Percentiles rank a stretch among this genome's conserved stretches.
These are phyloP conservation scores for Lasiodiplodia gonubiensis DNA, from an alignment of 2,329 filamentous ascomycete species.

Conservation along the genomic window DNA sequence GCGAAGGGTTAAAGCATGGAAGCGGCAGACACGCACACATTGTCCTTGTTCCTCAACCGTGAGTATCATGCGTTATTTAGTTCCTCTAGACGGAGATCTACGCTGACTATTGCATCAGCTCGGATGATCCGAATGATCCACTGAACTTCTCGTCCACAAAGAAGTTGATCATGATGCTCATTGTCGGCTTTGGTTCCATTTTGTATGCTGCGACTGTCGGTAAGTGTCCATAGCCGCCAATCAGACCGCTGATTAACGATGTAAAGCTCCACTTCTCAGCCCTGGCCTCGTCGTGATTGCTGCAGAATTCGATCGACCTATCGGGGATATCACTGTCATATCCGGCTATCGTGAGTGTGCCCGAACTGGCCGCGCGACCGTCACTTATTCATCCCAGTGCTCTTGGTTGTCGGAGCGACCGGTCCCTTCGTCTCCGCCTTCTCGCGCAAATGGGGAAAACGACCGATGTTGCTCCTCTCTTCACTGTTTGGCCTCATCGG, in stretches of 20 bases:
- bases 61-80: constrained; percentile 19
- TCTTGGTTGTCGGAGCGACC: constrained; percentile 43
- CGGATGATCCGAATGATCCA: constrained; percentile 44
- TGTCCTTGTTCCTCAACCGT: constrained; percentile 44
- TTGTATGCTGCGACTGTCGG: constrained; percentile 37
- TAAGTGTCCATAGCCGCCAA: background rate
- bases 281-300: constrained; percentile 44
- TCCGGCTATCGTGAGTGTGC: constrained; percentile 38
- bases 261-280: constrained; percentile 42
- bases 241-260: constrained; percentile 23
- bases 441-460: constrained; percentile 53
- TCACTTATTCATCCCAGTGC: constrained; percentile 30
- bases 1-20: constrained; percentile 40
- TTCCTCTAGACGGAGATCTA: no score
- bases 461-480: constrained; percentile 54
- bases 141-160: constrained; percentile 43
- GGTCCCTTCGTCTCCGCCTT: constrained; percentile 43
- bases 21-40: constrained; percentile 42
- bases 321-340: constrained; percentile 44
- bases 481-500: constrained; percentile 31
- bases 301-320: constrained; percentile 35
- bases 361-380: background rate
- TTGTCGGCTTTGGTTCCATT: constrained; percentile 41
- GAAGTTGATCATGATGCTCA: constrained; percentile 42
- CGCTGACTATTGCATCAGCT: constrained; percentile 28